Base-by-base conservation (phyloP, 441 rosid species). In the Biscutella laevigata region DNA sequence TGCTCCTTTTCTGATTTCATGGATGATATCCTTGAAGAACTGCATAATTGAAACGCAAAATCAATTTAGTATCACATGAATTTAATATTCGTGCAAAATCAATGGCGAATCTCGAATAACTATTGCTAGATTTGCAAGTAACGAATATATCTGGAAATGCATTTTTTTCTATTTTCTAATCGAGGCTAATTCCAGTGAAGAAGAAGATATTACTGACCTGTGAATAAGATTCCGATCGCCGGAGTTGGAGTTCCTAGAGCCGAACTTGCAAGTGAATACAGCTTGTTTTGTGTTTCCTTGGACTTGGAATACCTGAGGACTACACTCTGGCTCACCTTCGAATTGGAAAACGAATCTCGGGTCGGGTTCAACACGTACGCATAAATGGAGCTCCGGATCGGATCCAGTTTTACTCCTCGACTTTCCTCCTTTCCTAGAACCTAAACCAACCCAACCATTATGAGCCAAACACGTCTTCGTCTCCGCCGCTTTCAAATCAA, bases 321-420 rank as follows among this genome's bases (percentile, higher is more conserved):
- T 91, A 19, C 96, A 91, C 65, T 87, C 96, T 0, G 96, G 98
- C 69, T 87, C 98, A 5, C 92, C 95, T 25, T 85, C 98, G 64
- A 91, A 87, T 70, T 87, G 90, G 44, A 87, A 91, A 6, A 91
- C 96, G 67, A 91, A 91, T 67, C 98, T 79, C 6, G 90, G 98
- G 56, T 91, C 88, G 11, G 94, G 90, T 53, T 87, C 95, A 0
- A 84, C 84, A 48, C 73, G 87, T 1, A 91, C 84, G 21, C 59
- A 71, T 68, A 83, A 62, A 40, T 81, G 83, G 57, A 87, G 74
- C 74, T 76, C 77, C 15, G 89, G 86, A 7, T 76, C 58, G 14
- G 78, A 62, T 9, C 78, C 64, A 34, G 76, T 30, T 2, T 67
- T 82, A 12, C 4, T 59, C 48, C 39, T 59, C 2, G 60, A 29